Conservation (phyloP, 1,139 yeast species). For the Eremothecium sinecaudum region DNA sequence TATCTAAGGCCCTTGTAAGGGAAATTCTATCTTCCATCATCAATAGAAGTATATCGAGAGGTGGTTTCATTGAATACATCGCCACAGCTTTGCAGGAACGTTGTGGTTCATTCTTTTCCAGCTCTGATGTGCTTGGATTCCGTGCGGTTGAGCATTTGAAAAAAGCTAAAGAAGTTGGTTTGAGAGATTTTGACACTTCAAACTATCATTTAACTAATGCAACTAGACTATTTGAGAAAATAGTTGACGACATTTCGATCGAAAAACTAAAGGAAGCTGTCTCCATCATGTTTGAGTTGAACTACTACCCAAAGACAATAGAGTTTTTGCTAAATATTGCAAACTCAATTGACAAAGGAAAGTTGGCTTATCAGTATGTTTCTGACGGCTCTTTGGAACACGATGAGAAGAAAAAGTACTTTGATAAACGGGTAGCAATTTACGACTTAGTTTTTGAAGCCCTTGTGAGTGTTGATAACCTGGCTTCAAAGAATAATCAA, state of each 20-base stretch:
- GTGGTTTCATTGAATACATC: slow-evolving; percentile 87
- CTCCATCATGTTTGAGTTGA: slow-evolving; percentile 64
- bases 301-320: slow-evolving; percentile 77
- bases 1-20: slow-evolving; percentile 61
- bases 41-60: slow-evolving; percentile 77
- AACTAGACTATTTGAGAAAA: slow-evolving; percentile 65
- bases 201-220: slow-evolving; percentile 66
- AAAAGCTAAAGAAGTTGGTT: slow-evolving; percentile 69
- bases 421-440: slow-evolving; percentile 45
- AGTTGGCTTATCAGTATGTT: slow-evolving; percentile 45
- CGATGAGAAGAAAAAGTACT: slow-evolving; percentile 40
- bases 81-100: slow-evolving; percentile 83
- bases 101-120: slow-evolving; percentile 91
- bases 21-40: slow-evolving; percentile 84
- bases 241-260: slow-evolving; percentile 65
- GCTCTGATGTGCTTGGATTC: slow-evolving; percentile 87
- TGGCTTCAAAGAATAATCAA: slow-evolving; percentile 36
- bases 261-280: slow-evolving; percentile 80
- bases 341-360: slow-evolving; percentile 52
- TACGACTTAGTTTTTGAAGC: slow-evolving; percentile 69
- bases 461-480: slow-evolving; percentile 60
- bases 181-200: slow-evolving; percentile 60
- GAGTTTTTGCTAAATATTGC: slow-evolving; percentile 76
- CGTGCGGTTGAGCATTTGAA: slow-evolving; percentile 89
- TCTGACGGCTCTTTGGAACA: slow-evolving; percentile 40